Conservation (phyloP, 495 filamentous ascomycete species). For the Daldinia caldariorum region DNA sequence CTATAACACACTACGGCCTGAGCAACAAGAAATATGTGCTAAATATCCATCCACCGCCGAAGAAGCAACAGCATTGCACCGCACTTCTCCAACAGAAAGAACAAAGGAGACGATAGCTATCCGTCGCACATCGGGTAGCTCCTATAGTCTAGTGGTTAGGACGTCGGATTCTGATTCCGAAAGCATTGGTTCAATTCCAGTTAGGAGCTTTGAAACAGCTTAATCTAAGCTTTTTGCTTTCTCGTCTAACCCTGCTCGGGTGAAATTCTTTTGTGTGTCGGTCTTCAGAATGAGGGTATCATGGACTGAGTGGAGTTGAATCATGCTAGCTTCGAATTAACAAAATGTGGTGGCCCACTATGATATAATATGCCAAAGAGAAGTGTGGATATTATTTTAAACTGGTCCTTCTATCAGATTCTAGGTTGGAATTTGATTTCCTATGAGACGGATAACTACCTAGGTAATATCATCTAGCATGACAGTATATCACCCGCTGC, state of each 20-base stretch:
- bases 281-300: slow-evolving; percentile 17
- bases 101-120: neutral
- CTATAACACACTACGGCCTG: too few relatives aligned
- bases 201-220: slow-evolving; percentile 24
- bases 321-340: slow-evolving; percentile 3
- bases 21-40: too few relatives aligned
- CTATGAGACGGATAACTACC: neutral
- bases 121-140: neutral
- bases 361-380: neutral
- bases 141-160: slow-evolving; percentile 43
- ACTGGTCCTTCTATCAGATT: neutral
- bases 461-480: too few relatives aligned
- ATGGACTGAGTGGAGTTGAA: slow-evolving; percentile 18
- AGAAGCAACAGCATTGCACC: neutral
- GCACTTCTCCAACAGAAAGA: neutral
- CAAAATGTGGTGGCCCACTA: neutral
- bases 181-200: slow-evolving; percentile 40
- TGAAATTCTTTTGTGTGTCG: neutral
- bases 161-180: slow-evolving; percentile 44
- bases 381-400: slow-evolving; percentile 6
- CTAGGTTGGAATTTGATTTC: neutral
- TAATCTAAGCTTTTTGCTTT: neutral
- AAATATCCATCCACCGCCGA: too few relatives aligned
- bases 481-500: too few relatives aligned
- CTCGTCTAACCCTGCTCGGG: neutral